Conservation (phyloP, 2,329 filamentous ascomycete genomes). For the Colletotrichum phormii region DNA sequence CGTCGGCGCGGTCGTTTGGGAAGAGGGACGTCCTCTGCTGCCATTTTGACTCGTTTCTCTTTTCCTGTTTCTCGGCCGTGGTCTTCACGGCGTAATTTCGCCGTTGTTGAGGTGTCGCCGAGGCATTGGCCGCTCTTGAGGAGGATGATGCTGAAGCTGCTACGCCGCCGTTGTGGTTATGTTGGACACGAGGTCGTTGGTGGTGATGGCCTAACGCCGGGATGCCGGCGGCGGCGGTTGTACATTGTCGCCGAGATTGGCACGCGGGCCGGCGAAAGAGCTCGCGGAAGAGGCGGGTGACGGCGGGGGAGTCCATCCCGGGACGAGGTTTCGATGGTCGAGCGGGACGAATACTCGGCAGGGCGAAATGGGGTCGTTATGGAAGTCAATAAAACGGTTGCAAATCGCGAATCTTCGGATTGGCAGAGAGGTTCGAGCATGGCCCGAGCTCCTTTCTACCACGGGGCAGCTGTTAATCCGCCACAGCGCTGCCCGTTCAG, state of each 20-base stretch:
- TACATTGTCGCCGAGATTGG: slow-evolving; percentile 58
- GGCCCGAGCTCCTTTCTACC: slow-evolving; percentile 42
- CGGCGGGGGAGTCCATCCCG: slow-evolving; percentile 83
- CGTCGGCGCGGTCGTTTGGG: slow-evolving; percentile 80
- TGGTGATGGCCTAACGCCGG: slow-evolving; percentile 32
- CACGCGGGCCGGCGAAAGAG: slow-evolving; percentile 82
- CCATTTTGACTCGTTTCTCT: slow-evolving; percentile 78
- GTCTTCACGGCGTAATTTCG: slow-evolving; percentile 42
- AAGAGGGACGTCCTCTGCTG: slow-evolving; percentile 84
- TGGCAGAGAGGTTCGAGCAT: slow-evolving; percentile 11
- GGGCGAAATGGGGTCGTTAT: slow-evolving; percentile 23
- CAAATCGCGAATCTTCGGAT: slow-evolving; percentile 32
- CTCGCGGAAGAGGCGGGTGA: slow-evolving; percentile 84
- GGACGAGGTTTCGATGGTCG: background rate
- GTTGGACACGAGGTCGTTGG: background rate
- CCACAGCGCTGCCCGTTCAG: background rate
- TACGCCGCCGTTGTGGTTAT: slow-evolving; percentile 16
- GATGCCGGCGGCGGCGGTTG: slow-evolving; percentile 44
- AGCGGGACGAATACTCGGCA: slow-evolving; percentile 22
- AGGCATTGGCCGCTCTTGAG: slow-evolving; percentile 39
- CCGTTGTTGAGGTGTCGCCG: slow-evolving; percentile 41
- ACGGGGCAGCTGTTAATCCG: slow-evolving; percentile 38
- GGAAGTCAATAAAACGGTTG: slow-evolving; percentile 18
- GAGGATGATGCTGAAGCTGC: slow-evolving; percentile 37
- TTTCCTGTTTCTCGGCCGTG: slow-evolving; percentile 40